Evolutionary conservation across 2,329 filamentous ascomycete genomes (phyloP).

Genomic region (Fusarium buxicola): DNA sequence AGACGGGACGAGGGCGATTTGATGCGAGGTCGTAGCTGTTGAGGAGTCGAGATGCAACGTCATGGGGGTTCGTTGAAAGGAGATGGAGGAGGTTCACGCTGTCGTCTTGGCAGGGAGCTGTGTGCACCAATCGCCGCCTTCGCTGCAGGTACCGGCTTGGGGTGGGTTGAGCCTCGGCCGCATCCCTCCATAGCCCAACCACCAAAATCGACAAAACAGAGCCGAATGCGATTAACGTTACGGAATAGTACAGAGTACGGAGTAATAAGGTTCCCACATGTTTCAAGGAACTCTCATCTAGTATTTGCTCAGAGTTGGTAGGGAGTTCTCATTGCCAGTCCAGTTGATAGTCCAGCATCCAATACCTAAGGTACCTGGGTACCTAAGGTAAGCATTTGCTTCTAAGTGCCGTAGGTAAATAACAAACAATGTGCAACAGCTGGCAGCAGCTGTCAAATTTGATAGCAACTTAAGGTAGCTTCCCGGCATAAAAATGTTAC

Average conservation of each 20-base stretch:
- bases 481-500: too few relatives aligned
- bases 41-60: slow-evolving; percentile 43
- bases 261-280: too few relatives aligned
- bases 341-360: too few relatives aligned
- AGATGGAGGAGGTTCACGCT: slow-evolving; percentile 45
- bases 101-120: slow-evolving; percentile 42
- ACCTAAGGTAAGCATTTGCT: too few relatives aligned
- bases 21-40: slow-evolving; percentile 33
- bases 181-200: slow-evolving; percentile 28
- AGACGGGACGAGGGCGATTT: slow-evolving; percentile 13
- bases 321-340: too few relatives aligned
- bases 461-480: too few relatives aligned
- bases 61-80: slow-evolving; percentile 46
- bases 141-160: slow-evolving; percentile 37
- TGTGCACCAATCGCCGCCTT: slow-evolving; percentile 36
- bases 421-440: too few relatives aligned
- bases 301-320: too few relatives aligned
- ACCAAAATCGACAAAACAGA: slow-evolving; percentile 4
- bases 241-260: neutral
- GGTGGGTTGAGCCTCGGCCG: slow-evolving; percentile 23
- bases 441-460: too few relatives aligned
- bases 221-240: slow-evolving; percentile 10
- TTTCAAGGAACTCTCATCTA: too few relatives aligned
- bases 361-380: too few relatives aligned
- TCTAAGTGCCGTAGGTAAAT: too few relatives aligned